These are phyloP conservation scores for Lentinus brumalis DNA, from an alignment of 768 basidiomycete species.

Conservation along the genomic window DNA sequence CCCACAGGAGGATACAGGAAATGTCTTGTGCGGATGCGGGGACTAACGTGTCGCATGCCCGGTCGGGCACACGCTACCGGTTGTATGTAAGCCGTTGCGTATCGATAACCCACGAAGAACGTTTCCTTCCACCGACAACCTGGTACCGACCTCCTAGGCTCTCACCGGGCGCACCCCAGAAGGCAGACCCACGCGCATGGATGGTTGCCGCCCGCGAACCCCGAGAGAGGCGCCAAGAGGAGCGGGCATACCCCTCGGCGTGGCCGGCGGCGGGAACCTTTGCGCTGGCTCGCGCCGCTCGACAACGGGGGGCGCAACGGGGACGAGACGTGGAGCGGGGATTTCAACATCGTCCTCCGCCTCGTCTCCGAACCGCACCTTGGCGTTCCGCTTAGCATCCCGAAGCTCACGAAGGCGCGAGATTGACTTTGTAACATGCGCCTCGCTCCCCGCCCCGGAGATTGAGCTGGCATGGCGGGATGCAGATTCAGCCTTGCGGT, in stretches of 20 bases:
- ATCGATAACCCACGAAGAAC: not conserved
- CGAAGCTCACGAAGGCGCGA: conserved; percentile 27
- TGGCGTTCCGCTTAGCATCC: conserved; percentile 27
- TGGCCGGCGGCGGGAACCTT: conserved; percentile 1
- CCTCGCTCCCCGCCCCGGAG: conserved; percentile 11
- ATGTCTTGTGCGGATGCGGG: not conserved
- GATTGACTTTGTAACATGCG: conserved; percentile 20
- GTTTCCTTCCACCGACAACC: not conserved
- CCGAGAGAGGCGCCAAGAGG: conserved; percentile 13
- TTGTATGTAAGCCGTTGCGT: not conserved
- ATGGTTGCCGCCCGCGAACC: conserved; percentile 19
- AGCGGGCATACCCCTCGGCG: conserved; percentile 4
- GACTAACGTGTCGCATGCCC: not conserved
- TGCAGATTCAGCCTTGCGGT: conserved; percentile 1
- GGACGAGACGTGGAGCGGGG: not conserved
- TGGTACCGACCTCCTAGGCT: conserved; percentile 9
- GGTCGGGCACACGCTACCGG: not conserved
- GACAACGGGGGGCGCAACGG: not conserved
- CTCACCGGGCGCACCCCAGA: conserved; percentile 24
- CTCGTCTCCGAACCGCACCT: conserved; percentile 24
- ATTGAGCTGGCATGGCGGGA: not conserved
- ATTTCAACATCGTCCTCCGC: conserved; percentile 5
- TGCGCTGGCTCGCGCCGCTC: not conserved
- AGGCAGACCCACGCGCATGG: conserved; percentile 22
- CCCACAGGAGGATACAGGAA: not conserved